Evolutionary conservation across 2,329 filamentous ascomycete species (phyloP).

Genomic region (Neofusicoccum sp.): DNA sequence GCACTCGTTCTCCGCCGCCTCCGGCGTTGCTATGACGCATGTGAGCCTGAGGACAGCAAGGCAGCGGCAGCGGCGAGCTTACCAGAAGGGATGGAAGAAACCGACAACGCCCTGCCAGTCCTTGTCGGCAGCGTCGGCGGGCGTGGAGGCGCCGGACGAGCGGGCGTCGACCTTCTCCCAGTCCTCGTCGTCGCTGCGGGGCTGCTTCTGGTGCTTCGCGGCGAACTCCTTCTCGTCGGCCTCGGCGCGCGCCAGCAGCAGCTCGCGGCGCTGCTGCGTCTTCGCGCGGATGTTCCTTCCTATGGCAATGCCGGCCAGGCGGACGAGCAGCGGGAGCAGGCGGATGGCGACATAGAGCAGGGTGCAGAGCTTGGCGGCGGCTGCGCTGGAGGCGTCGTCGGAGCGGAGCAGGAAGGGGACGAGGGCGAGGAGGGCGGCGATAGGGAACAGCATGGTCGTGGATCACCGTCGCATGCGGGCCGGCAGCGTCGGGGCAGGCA

Average conservation of each 20-base stretch:
- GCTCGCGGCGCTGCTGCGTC: slow-evolving; percentile 36
- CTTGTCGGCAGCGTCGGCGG: slow-evolving; percentile 50
- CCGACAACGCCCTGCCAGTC: slow-evolving; percentile 85
- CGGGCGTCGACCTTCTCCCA: slow-evolving; percentile 70
- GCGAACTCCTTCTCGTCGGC: slow-evolving; percentile 31
- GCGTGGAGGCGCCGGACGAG: slow-evolving; percentile 48
- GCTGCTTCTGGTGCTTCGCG: slow-evolving; percentile 27
- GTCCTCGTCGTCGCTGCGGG: slow-evolving; percentile 58
- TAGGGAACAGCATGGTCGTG: slow-evolving; percentile 24
- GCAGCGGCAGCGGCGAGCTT: slow-evolving; percentile 25
- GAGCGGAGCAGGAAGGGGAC: slow-evolving; percentile 31
- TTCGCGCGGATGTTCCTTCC: slow-evolving; percentile 36
- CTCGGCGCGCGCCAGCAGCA: slow-evolving; percentile 36
- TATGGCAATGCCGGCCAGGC: slow-evolving; percentile 31
- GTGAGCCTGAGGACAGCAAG: slow-evolving; percentile 26
- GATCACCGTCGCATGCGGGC: slow-evolving; percentile 17
- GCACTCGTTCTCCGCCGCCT: slow-evolving; percentile 90
- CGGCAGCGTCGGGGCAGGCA: neutral
- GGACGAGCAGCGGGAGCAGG: slow-evolving; percentile 33
- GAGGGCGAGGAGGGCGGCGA: slow-evolving; percentile 24
- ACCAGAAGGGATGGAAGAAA: slow-evolving; percentile 99
- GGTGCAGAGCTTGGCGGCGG: slow-evolving; percentile 18
- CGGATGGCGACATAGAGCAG: slow-evolving; percentile 27
- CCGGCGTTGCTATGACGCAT: slow-evolving; percentile 78
- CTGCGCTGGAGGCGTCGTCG: slow-evolving; percentile 9